phyloP scores from a whole-genome alignment of 2,329 filamentous ascomycete species.

The Nigrospora oryzae region DNA sequence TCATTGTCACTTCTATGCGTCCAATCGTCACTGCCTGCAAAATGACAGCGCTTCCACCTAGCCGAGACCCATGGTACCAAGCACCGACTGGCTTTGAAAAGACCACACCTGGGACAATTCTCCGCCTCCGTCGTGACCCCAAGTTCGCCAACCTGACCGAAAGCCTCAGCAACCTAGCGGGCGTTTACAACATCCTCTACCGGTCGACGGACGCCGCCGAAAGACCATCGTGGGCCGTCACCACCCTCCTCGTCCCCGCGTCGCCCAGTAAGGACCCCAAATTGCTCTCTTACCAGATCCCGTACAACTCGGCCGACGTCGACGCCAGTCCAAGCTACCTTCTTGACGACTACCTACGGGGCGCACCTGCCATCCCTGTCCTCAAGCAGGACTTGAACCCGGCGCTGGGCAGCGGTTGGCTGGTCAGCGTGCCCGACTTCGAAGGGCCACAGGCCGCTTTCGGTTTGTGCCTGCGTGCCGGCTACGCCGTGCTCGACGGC shows the following conservation, averaged over 20 bases:
- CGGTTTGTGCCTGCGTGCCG: neutral
- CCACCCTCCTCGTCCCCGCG: slow-evolving; percentile 18
- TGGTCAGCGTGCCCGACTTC: slow-evolving; percentile 37
- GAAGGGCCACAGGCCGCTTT: slow-evolving; percentile 33
- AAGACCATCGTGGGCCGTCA: slow-evolving; percentile 27
- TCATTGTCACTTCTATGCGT: too few species aligned
- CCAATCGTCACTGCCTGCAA: too few species aligned
- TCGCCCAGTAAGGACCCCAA: slow-evolving; percentile 4
- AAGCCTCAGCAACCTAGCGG: neutral
- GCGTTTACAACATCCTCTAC: slow-evolving; percentile 26
- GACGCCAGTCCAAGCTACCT: slow-evolving; percentile 26
- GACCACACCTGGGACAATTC: slow-evolving; percentile 16
- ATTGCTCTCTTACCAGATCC: slow-evolving; percentile 30
- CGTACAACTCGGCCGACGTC: slow-evolving; percentile 24
- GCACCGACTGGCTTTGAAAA: slow-evolving; percentile 18
- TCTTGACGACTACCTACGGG: slow-evolving; percentile 4
- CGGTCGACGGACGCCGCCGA: slow-evolving; percentile 25
- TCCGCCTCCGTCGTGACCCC: slow-evolving; percentile 18
- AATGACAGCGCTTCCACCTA: slow-evolving; percentile 13
- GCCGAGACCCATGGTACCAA: slow-evolving; percentile 23
- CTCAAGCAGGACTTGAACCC: slow-evolving; percentile 14
- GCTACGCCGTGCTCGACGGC: slow-evolving; percentile 4
- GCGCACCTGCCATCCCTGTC: slow-evolving; percentile 1
- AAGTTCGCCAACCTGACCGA: slow-evolving; percentile 4
- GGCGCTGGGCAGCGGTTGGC: slow-evolving; percentile 33